These are phyloP conservation scores for Borealophlyctis nickersoniae DNA, from an alignment of 192 early-diverging fungal genomes.

Conservation along the genomic window DNA sequence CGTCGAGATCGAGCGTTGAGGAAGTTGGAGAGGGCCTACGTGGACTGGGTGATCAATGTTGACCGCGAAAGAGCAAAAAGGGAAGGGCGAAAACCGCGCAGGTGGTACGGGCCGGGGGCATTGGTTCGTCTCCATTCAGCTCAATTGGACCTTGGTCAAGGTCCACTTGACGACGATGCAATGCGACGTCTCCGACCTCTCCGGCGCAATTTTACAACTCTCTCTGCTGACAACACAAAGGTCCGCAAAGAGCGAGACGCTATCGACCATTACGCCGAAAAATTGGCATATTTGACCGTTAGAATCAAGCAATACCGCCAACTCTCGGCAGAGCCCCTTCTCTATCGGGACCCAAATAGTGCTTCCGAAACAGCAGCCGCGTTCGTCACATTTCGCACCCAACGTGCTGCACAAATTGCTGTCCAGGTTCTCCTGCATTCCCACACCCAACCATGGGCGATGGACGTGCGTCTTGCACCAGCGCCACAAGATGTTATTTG, in stretches of 20 bases:
- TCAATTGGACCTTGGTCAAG: slow-evolving; percentile 18
- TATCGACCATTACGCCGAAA: slow-evolving; percentile 37
- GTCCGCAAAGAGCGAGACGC: slow-evolving; percentile 12
- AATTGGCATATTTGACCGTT: slow-evolving; percentile 30
- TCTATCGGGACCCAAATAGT: slow-evolving; percentile 15
- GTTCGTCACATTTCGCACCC: slow-evolving; percentile 51
- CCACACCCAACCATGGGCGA: slow-evolving; percentile 29
- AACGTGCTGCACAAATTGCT: slow-evolving; percentile 40
- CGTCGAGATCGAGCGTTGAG: slow-evolving; percentile 22
- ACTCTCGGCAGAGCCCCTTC: slow-evolving; percentile 9
- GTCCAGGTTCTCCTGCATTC: slow-evolving; percentile 35
- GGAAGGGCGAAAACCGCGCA: not conserved
- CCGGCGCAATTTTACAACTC: slow-evolving; percentile 1
- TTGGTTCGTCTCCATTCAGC: slow-evolving; percentile 22
- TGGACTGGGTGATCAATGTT: slow-evolving; percentile 40
- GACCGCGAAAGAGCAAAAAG: slow-evolving; percentile 14
- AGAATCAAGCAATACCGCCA: slow-evolving; percentile 30
- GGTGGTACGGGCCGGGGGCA: slow-evolving; percentile 14
- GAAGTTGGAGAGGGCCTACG: slow-evolving; percentile 40
- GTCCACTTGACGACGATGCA: slow-evolving; percentile 19
- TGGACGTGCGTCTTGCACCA: slow-evolving; percentile 39
- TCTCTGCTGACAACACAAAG: not conserved
- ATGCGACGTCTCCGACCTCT: slow-evolving; percentile 24
- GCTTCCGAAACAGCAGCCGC: slow-evolving; percentile 26
- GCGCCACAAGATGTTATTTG: slow-evolving; percentile 45